Evolutionary conservation across 2,329 filamentous ascomycete species (phyloP), one percentile per base, ranked within the genome.

Genomic region (Sporothrix euskadiensis): DNA sequence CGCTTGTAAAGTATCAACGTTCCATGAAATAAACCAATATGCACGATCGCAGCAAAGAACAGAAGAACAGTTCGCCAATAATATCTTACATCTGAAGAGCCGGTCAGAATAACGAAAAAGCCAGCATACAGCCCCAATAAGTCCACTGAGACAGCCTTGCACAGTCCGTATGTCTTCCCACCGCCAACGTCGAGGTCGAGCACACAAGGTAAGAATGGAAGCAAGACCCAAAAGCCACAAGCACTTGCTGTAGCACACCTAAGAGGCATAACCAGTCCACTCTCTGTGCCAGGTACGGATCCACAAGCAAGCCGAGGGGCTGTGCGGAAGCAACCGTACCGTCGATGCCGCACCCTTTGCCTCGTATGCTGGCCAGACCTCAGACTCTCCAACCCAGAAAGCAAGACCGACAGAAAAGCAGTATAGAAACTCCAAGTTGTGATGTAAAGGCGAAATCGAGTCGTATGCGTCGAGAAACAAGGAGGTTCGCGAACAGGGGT

Each of bases 11-110:
- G 49, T 57, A 72, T 54, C 52, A 68, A 44, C 39, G 32, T 57
- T 44, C 61, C 71, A 41, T 39, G 22, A 73, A 49, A 73, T 61
- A 73, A 59, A 35, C 71, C 63, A 72, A 73, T 22, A 61, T 61
- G 71, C 71, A 69, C 41, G 10, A 56, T 54, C 47, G 66, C 66
- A 69, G 66, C 44, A 69, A 69, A 35, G 35, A 35, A 35, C 35
- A 8, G 1, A 35, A 69, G 44, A 22, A 35, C 26, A 52, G 10
- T 12, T 39, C 66, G 49, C 66, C 44, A 69, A 41, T 10, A 59
- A 59, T 69, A 69, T 69, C 66, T 54, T 69, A 69, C 66, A 69
- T 52, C 44, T 6, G n/a, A 65, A 35, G 30, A 56, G 47, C 47
- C n/a, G 26, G 22, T 30, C 66, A 69, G 39, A 39, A 66, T 41